phyloP scores from a whole-genome alignment of 495 filamentous ascomycete species.

The Aspergillus steynii region DNA sequence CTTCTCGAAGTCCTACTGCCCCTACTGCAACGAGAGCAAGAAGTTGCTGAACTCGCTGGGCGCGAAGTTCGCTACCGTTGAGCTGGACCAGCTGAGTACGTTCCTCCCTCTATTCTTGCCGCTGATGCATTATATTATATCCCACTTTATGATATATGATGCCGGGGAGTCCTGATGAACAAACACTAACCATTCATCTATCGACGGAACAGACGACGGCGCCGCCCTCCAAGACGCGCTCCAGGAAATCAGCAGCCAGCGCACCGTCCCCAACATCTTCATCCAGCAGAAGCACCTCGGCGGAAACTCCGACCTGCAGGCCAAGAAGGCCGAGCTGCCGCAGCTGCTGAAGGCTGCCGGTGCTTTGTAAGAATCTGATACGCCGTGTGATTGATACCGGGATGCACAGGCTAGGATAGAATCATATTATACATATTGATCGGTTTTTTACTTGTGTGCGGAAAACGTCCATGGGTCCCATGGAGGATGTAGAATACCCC shows the following conservation, averaged over 20 bases:
- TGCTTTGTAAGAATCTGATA: constrained; percentile 49
- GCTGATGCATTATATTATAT: no score
- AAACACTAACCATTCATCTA: not conserved
- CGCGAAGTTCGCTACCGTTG: constrained; percentile 73
- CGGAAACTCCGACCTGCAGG: constrained; percentile 92
- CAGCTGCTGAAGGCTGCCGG: constrained; percentile 64
- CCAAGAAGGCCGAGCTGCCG: constrained; percentile 55
- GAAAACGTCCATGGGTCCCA: no score
- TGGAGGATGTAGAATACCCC: no score
- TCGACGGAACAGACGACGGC: constrained; percentile 63
- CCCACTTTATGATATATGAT: no score
- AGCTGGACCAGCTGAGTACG: constrained; percentile 83
- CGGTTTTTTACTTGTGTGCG: constrained; percentile 3
- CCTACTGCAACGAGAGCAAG: constrained; percentile 88
- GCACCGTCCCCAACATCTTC: constrained; percentile 93
- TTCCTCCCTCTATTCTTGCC: constrained; percentile 15
- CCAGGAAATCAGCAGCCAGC: constrained; percentile 73
- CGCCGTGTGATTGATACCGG: no score
- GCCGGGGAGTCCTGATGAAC: not conserved
- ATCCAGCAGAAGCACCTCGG: constrained; percentile 90
- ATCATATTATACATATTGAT: not conserved
- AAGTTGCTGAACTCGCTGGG: constrained; percentile 62
- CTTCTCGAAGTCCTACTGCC: constrained; percentile 96
- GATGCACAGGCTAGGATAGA: no score
- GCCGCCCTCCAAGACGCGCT: constrained; percentile 81